A percentile compares a stretch with the other conserved stretches of the same genome.
Conservation (phyloP, 2,329 filamentous ascomycete genomes). For the Hypoxylon sp. region DNA sequence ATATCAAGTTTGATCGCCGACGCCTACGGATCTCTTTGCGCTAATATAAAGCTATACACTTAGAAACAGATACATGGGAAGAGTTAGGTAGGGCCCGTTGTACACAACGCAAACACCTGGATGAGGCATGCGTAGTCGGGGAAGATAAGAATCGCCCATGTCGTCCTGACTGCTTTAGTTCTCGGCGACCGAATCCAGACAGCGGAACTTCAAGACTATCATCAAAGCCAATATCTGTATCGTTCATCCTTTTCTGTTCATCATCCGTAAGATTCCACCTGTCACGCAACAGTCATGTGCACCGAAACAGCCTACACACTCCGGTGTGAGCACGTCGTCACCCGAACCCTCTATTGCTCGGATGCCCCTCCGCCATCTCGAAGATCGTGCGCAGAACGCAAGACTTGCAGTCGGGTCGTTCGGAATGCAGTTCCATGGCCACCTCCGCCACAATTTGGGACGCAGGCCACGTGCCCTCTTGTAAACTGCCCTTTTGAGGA, state of each 20-base stretch:
- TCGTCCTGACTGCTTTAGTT: slow-evolving; percentile 11
- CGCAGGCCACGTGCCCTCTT: slow-evolving; percentile 62
- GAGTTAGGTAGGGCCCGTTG: slow-evolving; percentile 10
- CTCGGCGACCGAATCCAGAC: background rate
- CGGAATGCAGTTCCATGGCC: slow-evolving; percentile 64
- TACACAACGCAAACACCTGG: slow-evolving; percentile 18
- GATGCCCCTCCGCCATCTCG: slow-evolving; percentile 55
- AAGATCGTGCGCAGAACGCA: slow-evolving; percentile 51
- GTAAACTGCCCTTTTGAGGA: slow-evolving; percentile 65
- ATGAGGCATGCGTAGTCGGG: background rate
- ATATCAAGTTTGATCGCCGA: slow-evolving; percentile 36
- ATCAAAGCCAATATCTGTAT: slow-evolving; percentile 1
- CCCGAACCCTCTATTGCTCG: slow-evolving; percentile 62
- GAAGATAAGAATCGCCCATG: slow-evolving; percentile 34
- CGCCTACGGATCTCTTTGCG: slow-evolving; percentile 1
- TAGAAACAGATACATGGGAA: slow-evolving; percentile 11
- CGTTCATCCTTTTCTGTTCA: background rate
- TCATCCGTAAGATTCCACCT: background rate
- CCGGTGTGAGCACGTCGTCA: slow-evolving; percentile 66
- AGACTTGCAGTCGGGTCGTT: slow-evolving; percentile 61
- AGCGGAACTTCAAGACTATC: slow-evolving; percentile 1
- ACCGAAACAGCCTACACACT: slow-evolving; percentile 66
- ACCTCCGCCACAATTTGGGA: slow-evolving; percentile 62
- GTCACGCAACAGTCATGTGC: slow-evolving; percentile 59
- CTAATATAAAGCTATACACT: slow-evolving; percentile 15